Conservation (phyloP, 306 rosid species). For the Cajanus cajan region DNA sequence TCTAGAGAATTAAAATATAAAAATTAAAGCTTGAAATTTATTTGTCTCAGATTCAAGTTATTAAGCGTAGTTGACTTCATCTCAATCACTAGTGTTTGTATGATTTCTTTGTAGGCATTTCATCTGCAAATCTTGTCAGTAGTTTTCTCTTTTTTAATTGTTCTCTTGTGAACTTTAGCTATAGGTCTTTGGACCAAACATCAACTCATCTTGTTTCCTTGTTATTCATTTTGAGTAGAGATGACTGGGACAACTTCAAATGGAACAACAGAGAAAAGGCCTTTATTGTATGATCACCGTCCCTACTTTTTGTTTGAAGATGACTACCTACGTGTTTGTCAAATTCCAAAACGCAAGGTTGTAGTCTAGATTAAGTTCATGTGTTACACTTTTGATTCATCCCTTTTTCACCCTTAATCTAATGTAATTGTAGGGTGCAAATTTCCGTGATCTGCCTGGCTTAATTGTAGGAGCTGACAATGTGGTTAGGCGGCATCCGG, state of each 20-base stretch:
- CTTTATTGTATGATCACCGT: constrained; percentile 69
- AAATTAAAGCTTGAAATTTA: neutral
- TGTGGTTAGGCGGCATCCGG: constrained; percentile 69
- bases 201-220: constrained; percentile 11
- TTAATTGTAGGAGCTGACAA: constrained; percentile 77
- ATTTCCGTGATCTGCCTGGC: constrained; percentile 94
- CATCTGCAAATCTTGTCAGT: neutral
- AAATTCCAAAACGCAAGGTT: constrained; percentile 90
- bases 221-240: constrained; percentile 47
- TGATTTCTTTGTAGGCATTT: neutral
- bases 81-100: neutral
- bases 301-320: constrained; percentile 53
- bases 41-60: constrained; percentile 2
- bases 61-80: constrained; percentile 13
- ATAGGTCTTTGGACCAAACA: constrained; percentile 19
- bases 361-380: constrained; percentile 21
- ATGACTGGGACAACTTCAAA: constrained; percentile 59
- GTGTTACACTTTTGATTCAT: constrained; percentile 24
- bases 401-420: constrained; percentile 16
- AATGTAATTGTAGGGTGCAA: constrained; percentile 69
- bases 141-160: constrained; percentile 2
- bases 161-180: neutral
- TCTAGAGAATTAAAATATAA: constrained; percentile 10
- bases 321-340: constrained; percentile 75
- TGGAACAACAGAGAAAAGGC: constrained; percentile 19